Percentiles rank a stretch among this genome's conserved stretches.
phyloP scores from a whole-genome alignment of 768 basidiomycete genomes.

The Ramaria rubella region DNA sequence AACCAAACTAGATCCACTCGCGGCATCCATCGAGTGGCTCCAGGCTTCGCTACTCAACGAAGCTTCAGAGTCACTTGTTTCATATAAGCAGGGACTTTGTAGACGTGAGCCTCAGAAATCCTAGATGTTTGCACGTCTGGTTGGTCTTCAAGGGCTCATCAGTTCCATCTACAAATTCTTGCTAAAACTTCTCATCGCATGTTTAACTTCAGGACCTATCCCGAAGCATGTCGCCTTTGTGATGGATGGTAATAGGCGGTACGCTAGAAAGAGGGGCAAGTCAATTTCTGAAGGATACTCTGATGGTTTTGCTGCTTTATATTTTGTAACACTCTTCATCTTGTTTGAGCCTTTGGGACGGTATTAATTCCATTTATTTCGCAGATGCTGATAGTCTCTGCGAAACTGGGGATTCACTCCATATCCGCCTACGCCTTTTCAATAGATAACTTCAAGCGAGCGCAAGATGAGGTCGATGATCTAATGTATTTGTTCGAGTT shows the following conservation, averaged over 20 bases:
- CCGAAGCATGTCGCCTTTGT: slow-evolving; percentile 90
- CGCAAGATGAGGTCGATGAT: slow-evolving; percentile 76
- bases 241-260: slow-evolving; percentile 96
- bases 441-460: slow-evolving; percentile 93
- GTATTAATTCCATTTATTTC: too few species aligned
- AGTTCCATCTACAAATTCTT: too few species aligned
- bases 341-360: slow-evolving; percentile 13
- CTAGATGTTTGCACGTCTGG: too few species aligned
- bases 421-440: slow-evolving; percentile 98
- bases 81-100: too few species aligned
- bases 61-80: too few species aligned
- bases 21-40: too few species aligned
- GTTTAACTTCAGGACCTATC: slow-evolving; percentile 78
- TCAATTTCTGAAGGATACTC: slow-evolving; percentile 72
- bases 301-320: slow-evolving; percentile 75
- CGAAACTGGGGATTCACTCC: slow-evolving; percentile 69
- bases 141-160: too few species aligned
- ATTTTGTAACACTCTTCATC: slow-evolving; percentile 66
- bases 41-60: too few species aligned
- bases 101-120: too few species aligned
- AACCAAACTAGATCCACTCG: too few species aligned
- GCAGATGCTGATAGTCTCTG: slow-evolving; percentile 83
- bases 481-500: slow-evolving; percentile 81
- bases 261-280: slow-evolving; percentile 64
- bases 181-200: too few species aligned